phyloP scores from a whole-genome alignment of 768 basidiomycete species.

The Suillus placidus region DNA sequence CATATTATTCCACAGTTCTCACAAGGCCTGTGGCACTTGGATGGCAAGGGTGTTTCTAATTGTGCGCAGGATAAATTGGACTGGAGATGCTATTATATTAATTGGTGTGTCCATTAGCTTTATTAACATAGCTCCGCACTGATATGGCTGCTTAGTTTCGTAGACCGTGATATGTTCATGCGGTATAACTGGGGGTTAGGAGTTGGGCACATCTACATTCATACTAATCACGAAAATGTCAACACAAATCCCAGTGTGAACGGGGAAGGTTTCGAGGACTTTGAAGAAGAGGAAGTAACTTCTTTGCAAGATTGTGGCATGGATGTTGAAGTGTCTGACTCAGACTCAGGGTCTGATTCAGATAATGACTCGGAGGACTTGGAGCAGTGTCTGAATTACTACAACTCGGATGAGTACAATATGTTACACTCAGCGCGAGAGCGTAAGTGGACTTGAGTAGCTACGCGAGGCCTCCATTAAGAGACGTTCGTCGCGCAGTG shows the following conservation, averaged over 20 bases:
- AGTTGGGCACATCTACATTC: constrained; percentile 9
- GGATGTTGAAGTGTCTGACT: not conserved
- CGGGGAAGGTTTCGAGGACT: not conserved
- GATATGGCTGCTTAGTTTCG: constrained; percentile 1
- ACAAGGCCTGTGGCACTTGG: not conserved
- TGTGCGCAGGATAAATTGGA: constrained; percentile 8
- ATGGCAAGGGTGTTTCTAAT: constrained; percentile 3
- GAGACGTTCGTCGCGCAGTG: too few species aligned
- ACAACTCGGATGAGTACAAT: constrained; percentile 1
- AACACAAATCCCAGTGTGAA: not conserved
- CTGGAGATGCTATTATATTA: constrained; percentile 17
- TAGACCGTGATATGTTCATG: constrained; percentile 11
- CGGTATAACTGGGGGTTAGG: constrained; percentile 13
- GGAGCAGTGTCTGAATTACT: too few species aligned
- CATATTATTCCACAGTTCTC: constrained; percentile 15
- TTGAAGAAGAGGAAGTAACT: not conserved
- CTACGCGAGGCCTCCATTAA: too few species aligned
- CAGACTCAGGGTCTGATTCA: not conserved
- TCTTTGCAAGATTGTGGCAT: not conserved
- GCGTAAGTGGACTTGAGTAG: too few species aligned
- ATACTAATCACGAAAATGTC: not conserved
- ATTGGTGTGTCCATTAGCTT: not conserved
- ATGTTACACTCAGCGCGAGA: too few species aligned
- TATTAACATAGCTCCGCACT: not conserved
- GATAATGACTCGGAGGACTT: not conserved